These are phyloP conservation scores for Rhizomucor pusillus DNA, from an alignment of 371 early-diverging fungal species.

Conservation along the genomic window DNA sequence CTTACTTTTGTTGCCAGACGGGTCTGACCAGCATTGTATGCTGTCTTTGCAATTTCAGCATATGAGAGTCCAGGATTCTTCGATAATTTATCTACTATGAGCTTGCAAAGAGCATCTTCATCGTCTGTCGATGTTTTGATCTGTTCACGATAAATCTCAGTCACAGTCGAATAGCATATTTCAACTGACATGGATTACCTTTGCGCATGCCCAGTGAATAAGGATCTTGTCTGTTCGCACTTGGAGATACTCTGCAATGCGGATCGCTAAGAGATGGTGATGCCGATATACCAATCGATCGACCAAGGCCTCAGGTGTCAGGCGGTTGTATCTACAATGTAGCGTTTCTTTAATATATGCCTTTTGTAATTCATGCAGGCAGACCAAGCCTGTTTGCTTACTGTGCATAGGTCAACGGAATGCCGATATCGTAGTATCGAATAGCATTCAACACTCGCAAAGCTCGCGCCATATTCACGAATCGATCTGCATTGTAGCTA, in stretches of 20 bases:
- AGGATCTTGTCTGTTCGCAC: slow-evolving; percentile 79
- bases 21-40: slow-evolving; percentile 83
- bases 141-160: slow-evolving; percentile 33
- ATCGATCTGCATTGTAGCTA: slow-evolving; percentile 77
- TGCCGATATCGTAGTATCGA: slow-evolving; percentile 79
- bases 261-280: slow-evolving; percentile 82
- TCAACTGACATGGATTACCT: slow-evolving; percentile 42
- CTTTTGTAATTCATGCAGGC: too few relatives aligned
- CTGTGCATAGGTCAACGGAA: slow-evolving; percentile 89
- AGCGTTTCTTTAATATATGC: too few relatives aligned
- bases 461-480: slow-evolving; percentile 85
- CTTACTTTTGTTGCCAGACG: slow-evolving; percentile 81
- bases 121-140: slow-evolving; percentile 83
- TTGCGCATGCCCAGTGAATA: slow-evolving; percentile 95
- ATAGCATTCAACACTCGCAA: slow-evolving; percentile 90
- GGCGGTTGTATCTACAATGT: slow-evolving; percentile 66
- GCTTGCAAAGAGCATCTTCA: slow-evolving; percentile 79
- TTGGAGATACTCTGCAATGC: slow-evolving; percentile 81
- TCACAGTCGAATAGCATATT: background rate
- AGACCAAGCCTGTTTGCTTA: too few relatives aligned
- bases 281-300: slow-evolving; percentile 82
- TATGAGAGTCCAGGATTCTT: slow-evolving; percentile 77
- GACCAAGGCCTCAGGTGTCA: slow-evolving; percentile 78
- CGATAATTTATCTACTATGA: slow-evolving; percentile 76
- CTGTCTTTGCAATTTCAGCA: slow-evolving; percentile 92